These are phyloP conservation scores for Pelargonium nanum DNA, from an alignment of 345 rosid genomes.

Conservation along the genomic window DNA sequence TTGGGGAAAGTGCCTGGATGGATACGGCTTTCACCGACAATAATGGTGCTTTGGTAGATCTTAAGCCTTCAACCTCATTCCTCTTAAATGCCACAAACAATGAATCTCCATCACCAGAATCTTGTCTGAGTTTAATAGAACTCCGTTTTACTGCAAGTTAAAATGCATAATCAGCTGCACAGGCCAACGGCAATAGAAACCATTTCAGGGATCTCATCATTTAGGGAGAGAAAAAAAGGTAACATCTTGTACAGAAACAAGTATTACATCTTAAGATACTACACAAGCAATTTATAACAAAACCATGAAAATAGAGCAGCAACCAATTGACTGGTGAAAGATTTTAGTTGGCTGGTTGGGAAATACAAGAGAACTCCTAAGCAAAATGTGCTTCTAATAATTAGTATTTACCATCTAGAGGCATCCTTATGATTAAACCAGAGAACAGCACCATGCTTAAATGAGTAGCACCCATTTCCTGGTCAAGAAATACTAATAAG, in stretches of 20 bases:
- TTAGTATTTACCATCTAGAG: conserved; percentile 27
- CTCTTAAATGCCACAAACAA: conserved; percentile 39
- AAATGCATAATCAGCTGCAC: conserved; percentile 12
- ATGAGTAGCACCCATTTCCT: conserved; percentile 20
- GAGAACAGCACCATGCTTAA: conserved; percentile 24
- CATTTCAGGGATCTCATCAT: neutral
- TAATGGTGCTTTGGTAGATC: conserved; percentile 17
- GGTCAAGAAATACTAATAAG: conserved; percentile 15
- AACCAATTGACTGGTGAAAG: neutral
- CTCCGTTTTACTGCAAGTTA: conserved; percentile 46
- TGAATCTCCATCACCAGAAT: conserved; percentile 28
- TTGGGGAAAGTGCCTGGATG: conserved; percentile 45
- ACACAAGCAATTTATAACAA: neutral
- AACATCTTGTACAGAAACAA: neutral
- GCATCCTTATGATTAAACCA: conserved; percentile 24
- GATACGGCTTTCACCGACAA: conserved; percentile 38
- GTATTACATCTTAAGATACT: neutral
- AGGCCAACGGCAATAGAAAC: conserved; percentile 6
- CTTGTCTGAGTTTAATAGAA: conserved; percentile 37
- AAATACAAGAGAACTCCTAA: no score
- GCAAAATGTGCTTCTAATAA: conserved; percentile 9
- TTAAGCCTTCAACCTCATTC: conserved; percentile 17
- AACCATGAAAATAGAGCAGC: neutral
- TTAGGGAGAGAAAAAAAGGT: neutral
- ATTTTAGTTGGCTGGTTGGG: neutral